Evolutionary conservation across 768 basidiomycete species (phyloP).

Genomic region (Tulasnella calospora): DNA sequence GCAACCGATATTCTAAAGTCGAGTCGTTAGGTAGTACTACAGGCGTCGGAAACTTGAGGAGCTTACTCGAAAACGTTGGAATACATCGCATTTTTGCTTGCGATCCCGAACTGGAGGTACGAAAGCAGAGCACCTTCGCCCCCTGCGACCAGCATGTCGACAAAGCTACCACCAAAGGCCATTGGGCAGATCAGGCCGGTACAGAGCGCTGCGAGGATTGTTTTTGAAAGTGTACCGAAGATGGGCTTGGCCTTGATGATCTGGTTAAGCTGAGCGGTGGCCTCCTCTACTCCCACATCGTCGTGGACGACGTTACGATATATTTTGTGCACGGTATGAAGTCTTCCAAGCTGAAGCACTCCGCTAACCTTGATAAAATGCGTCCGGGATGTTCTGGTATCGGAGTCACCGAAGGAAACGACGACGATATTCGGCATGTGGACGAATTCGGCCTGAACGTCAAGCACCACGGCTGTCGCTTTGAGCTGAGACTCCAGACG

Average conservation of each 20-base stretch:
- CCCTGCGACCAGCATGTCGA: slow-evolving; percentile 83
- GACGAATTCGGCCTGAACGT: slow-evolving; percentile 87
- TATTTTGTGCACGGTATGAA: slow-evolving; percentile 77
- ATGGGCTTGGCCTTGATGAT: slow-evolving; percentile 61
- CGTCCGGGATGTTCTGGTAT: slow-evolving; percentile 74
- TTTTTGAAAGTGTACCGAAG: slow-evolving; percentile 43
- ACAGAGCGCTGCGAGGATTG: slow-evolving; percentile 30
- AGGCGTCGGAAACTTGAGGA: slow-evolving; percentile 2
- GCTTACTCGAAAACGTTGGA: slow-evolving; percentile 89
- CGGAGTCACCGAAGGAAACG: slow-evolving; percentile 73
- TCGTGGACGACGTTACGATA: slow-evolving; percentile 90
- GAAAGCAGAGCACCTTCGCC: slow-evolving; percentile 60
- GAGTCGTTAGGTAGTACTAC: slow-evolving; percentile 25
- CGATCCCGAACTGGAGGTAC: slow-evolving; percentile 67
- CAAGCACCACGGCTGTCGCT: slow-evolving; percentile 82
- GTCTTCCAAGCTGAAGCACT: slow-evolving; percentile 67
- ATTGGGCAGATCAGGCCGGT: slow-evolving; percentile 21
- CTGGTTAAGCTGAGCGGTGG: slow-evolving; percentile 55
- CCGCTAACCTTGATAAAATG: slow-evolving; percentile 80
- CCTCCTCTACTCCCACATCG: slow-evolving; percentile 77
- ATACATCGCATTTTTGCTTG: slow-evolving; percentile 71
- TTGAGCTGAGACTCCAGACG: slow-evolving; percentile 88
- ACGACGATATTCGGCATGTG: slow-evolving; percentile 77
- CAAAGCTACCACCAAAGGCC: slow-evolving; percentile 31
- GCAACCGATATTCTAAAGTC: slow-evolving; percentile 69